Evolutionary conservation across 306 rosid genomes (phyloP).

Genomic region (Fragaria nilgerrensis): DNA sequence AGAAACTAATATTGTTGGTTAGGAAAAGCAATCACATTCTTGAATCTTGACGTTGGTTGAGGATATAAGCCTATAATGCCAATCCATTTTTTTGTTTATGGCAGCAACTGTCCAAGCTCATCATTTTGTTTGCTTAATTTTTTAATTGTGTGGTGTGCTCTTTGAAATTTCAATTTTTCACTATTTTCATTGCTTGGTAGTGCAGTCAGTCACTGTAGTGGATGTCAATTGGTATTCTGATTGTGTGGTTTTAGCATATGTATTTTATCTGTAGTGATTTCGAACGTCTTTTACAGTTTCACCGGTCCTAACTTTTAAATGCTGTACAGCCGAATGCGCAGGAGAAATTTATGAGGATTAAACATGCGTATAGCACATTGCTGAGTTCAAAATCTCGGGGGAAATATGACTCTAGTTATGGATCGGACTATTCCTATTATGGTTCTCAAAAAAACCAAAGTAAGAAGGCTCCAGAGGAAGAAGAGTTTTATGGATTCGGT

Average conservation of each 20-base stretch:
- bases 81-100: conserved; percentile 12
- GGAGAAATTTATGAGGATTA: conserved; percentile 86
- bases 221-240: neutral
- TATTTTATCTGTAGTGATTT: neutral
- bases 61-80: neutral
- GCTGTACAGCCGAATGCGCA: conserved; percentile 71
- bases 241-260: neutral
- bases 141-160: neutral
- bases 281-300: neutral
- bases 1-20: neutral
- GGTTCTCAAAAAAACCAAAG: conserved; percentile 49
- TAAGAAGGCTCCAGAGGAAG: conserved; percentile 52
- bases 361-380: conserved; percentile 87
- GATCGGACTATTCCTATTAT: conserved; percentile 53
- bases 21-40: neutral
- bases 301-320: conserved; percentile 8
- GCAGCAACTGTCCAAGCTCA: neutral
- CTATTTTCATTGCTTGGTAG: neutral
- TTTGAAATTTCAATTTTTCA: neutral
- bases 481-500: conserved; percentile 92
- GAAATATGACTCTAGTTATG: conserved; percentile 56
- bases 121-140: conserved; percentile 14
- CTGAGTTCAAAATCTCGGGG: conserved; percentile 69
- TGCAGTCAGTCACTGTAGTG: neutral
- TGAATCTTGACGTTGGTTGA: neutral